These are phyloP conservation scores for Daldinia childiae DNA, from an alignment of 495 filamentous ascomycete species.

Conservation along the genomic window DNA sequence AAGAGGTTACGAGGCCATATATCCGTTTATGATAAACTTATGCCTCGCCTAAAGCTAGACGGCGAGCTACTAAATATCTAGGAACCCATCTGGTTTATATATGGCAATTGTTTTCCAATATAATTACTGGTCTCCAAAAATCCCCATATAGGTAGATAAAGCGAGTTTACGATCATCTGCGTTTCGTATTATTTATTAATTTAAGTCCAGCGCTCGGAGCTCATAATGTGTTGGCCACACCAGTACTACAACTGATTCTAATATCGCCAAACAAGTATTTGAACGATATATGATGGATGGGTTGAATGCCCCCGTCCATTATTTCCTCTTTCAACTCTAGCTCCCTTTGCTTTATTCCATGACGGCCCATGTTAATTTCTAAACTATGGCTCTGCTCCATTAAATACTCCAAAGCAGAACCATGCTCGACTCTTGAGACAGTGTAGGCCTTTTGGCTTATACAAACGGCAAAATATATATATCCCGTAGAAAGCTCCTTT, in stretches of 20 bases:
- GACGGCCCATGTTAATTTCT: conserved; percentile 11
- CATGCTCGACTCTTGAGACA: conserved; percentile 7
- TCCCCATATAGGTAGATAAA: not conserved
- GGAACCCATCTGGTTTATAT: too few species aligned
- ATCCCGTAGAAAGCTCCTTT: not conserved
- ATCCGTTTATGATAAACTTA: too few species aligned
- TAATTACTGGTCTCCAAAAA: not conserved
- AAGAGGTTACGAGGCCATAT: too few species aligned
- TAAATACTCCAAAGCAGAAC: conserved; percentile 18
- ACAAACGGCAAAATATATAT: conserved; percentile 15
- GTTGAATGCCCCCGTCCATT: not conserved
- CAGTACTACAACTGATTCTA: conserved; percentile 13
- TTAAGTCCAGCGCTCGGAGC: not conserved
- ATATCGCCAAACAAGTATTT: conserved; percentile 27
- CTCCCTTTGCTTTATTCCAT: conserved; percentile 6
- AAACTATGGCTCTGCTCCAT: conserved; percentile 26
- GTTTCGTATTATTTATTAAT: not conserved
- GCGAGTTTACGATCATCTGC: not conserved
- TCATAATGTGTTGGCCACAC: not conserved
- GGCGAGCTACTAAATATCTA: too few species aligned
- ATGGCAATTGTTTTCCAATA: not conserved
- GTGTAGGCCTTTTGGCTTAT: not conserved
- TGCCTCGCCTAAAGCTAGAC: too few species aligned
- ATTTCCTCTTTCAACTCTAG: conserved; percentile 7
- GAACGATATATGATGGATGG: conserved; percentile 14